Evolutionary conservation across 1,284 basidiomycete genomes (phyloP).

Genomic region (Puccinia coronata): DNA sequence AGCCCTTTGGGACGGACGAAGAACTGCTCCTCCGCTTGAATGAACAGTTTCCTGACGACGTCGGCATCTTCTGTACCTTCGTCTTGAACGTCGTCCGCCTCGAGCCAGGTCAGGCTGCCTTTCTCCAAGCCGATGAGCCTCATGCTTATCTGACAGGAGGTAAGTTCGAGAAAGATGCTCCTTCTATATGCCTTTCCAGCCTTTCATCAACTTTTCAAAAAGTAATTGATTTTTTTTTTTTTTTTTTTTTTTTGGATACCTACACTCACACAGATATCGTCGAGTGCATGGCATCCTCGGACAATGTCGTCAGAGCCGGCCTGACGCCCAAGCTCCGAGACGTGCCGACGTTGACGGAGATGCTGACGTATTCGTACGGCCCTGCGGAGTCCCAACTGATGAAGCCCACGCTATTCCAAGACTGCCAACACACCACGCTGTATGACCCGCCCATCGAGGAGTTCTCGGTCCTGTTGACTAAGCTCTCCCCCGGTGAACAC

Average conservation of each 20-base stretch:
- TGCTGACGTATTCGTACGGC: slow-evolving; percentile 81
- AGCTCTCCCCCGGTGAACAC: slow-evolving; percentile 62
- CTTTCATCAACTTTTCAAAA: not conserved
- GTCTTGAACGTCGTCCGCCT: slow-evolving; percentile 83
- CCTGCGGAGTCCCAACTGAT: slow-evolving; percentile 72
- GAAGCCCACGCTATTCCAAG: slow-evolving; percentile 64
- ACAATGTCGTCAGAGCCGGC: slow-evolving; percentile 98
- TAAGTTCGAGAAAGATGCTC: slow-evolving; percentile 59
- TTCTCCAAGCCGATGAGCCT: slow-evolving; percentile 91
- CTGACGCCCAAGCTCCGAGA: slow-evolving; percentile 96
- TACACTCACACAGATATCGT: slow-evolving; percentile 72
- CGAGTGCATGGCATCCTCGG: slow-evolving; percentile 94
- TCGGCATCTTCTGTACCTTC: slow-evolving; percentile 92
- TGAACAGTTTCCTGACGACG: slow-evolving; percentile 82
- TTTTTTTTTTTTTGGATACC: not conserved
- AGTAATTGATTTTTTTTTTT: slow-evolving; percentile 10
- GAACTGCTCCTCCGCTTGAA: slow-evolving; percentile 74
- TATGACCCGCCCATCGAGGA: slow-evolving; percentile 95
- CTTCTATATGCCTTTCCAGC: not conserved
- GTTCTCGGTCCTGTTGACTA: slow-evolving; percentile 78
- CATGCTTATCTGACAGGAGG: slow-evolving; percentile 94
- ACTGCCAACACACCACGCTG: slow-evolving; percentile 61
- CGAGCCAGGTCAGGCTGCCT: slow-evolving; percentile 82
- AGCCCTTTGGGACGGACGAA: slow-evolving; percentile 61
- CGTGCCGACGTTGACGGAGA: slow-evolving; percentile 80